Conservation (phyloP, 306 rosid genomes). For the Begonia masoniana region DNA sequence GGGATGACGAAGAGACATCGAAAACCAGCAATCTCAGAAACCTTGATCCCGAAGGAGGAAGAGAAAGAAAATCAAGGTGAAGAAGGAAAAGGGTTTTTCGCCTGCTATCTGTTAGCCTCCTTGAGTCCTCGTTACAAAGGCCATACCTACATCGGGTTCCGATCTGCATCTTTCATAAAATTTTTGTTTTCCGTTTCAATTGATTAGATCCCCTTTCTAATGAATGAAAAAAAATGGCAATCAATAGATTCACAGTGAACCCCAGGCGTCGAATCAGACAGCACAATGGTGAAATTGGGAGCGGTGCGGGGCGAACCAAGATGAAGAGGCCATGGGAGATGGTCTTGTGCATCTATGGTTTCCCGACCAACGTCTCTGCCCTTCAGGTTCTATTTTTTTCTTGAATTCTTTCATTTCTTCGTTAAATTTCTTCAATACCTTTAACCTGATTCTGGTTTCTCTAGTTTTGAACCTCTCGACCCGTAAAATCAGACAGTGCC, state of each 20-base stretch:
- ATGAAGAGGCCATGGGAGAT: conserved; percentile 89
- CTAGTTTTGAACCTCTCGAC: too few species aligned
- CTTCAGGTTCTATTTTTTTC: conserved; percentile 50
- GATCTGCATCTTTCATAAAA: not conserved
- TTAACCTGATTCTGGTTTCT: too few species aligned
- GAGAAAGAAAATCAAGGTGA: conserved; percentile 10
- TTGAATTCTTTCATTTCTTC: not conserved
- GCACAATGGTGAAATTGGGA: conserved; percentile 83
- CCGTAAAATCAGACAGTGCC: too few species aligned
- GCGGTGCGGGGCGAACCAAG: conserved; percentile 88
- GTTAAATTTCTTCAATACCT: too few species aligned
- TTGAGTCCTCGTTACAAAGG: conserved; percentile 80
- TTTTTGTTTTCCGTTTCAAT: not conserved
- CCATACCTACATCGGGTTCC: conserved; percentile 82
- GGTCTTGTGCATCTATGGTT: conserved; percentile 86
- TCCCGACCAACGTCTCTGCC: conserved; percentile 81
- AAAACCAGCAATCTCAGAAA: conserved; percentile 20
- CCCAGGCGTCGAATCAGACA: conserved; percentile 86
- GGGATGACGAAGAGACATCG: conserved; percentile 34
- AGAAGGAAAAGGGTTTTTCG: conserved; percentile 45
- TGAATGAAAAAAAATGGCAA: too few species aligned
- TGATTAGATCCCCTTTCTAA: not conserved
- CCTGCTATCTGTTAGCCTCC: conserved; percentile 72
- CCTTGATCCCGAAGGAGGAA: conserved; percentile 12
- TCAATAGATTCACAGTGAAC: conserved; percentile 76